Evolutionary conservation across 805 yeast genomes (phyloP), one percentile per base, ranked within the genome.

Genomic region (Candida germanica): DNA sequence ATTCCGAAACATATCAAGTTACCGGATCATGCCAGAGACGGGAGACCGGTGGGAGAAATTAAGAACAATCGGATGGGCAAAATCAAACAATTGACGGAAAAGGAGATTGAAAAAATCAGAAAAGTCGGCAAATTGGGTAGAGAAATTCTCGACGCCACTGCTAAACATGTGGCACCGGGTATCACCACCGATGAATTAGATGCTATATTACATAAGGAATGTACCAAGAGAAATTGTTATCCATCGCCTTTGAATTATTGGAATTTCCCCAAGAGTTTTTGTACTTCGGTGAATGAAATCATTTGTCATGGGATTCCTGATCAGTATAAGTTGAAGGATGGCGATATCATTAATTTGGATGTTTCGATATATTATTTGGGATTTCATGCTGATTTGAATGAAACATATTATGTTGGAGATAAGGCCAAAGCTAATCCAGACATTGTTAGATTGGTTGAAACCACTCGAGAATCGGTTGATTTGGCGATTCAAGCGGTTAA

Each of bases 301-400:
- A 85, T 93, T 42, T 93, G 98, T 59, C 98, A 93, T 61, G 98
- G 98, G 45, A 85, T 93, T 40, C 98, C 98, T 18, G 98, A 93
- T 62, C 75, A 85, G 64, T 75, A 89, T 37, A 80, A 80, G 22
- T 72, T 93, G 45, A 66, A 86, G 58, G 98, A 91, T 48, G 98
- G 98, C 41, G 98, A 93, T 57, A 91, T 93, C 48, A 75, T 93
- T 42, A 93, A 93, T 56, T 67, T 93, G 46, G 98, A 93, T 58
- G 86, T 93, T 32, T 75, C 96, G 3, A 60, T 93, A 36, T 93
- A 75, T 65, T 77, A 83, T 61, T 76, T 84, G 47, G 98, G 98
- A 1, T 79, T 79, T 65, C 98, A 93, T 64, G 83, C 96, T 6
- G 98, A 93, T 61, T 69, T 93, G 58, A 93, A 93, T 61, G 98